These are phyloP conservation scores for Solanum chacoense DNA, from an alignment of 305 asterid genomes.

Conservation along the genomic window DNA sequence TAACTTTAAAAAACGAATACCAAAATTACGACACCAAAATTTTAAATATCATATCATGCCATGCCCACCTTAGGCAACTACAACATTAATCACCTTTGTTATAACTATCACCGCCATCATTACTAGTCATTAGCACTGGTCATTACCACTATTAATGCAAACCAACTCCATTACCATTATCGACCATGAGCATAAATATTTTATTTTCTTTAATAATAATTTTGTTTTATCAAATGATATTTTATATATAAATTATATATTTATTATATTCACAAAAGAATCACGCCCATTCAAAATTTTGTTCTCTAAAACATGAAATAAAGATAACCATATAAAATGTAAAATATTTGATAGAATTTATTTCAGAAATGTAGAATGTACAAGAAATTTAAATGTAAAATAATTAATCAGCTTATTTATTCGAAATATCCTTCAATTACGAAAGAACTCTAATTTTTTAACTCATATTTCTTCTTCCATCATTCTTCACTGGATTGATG, in stretches of 20 bases:
- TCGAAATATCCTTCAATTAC: neutral
- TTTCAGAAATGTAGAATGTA: neutral
- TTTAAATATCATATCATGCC: too few relatives aligned
- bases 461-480: neutral
- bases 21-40: too few relatives aligned
- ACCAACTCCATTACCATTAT: neutral
- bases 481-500: neutral
- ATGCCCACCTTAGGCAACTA: neutral
- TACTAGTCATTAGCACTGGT: too few relatives aligned
- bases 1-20: too few relatives aligned
- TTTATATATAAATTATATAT: too few relatives aligned
- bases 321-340: neutral
- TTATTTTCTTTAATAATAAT: too few relatives aligned
- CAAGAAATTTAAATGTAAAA: too few relatives aligned
- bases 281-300: too few relatives aligned
- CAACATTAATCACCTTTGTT: neutral
- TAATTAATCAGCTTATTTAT: neutral
- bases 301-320: too few relatives aligned
- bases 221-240: too few relatives aligned
- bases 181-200: neutral
- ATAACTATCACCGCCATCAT: neutral
- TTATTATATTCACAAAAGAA: neutral
- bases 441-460: neutral
- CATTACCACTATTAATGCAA: too few relatives aligned
- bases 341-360: neutral